Base-by-base conservation (phyloP, 371 early-diverging fungal species). In the Saksenaea oblongispora region DNA sequence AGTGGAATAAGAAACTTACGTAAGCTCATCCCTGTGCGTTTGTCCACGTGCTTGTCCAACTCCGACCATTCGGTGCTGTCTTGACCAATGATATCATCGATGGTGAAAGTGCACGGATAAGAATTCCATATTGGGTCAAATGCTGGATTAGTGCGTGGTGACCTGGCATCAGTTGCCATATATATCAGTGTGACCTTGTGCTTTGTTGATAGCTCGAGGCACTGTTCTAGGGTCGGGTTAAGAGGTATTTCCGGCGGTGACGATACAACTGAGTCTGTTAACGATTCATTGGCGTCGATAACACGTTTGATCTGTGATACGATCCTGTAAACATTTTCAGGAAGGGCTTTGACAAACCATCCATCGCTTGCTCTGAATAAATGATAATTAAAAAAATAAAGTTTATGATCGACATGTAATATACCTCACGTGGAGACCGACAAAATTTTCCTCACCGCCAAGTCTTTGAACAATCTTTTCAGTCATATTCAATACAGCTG, bases 21-120 rank as follows among this genome's bases (percentile, higher is more conserved):
- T 57, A 73, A 34, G 28, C 60, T 60, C 2, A 34, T 41, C 24
- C 73, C 73, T 13, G 66, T 60, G 9, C 44, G 36, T 11, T 28
- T 13, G 58, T 70, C 61, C 27, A 31, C 24, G 13, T 62, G 39
- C 5, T 28, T 31, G 39, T 70, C 70, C 18, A 70, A 55, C n/a
- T 47, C 57, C 14, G 39, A 14, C 62, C 63, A 70, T 5, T 22
- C 42, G 11, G 36, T 36, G 14, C 35, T 22, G 17, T 58, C 58
- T 18, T 58, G 36, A 8, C 27, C 56, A 3, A 73, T n/a, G 56
- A 87, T 74, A 61, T 85, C 83, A 56, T 80, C 75, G 47, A 87
- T 62, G 0, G 82, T 82, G 61, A 87, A 87, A 24, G 80, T 85
- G 62, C 87, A 87, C 5, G 87, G 85, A 58, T 78, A 81, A 34